Evolutionary conservation across 352 stramenopile species (phyloP).

Genomic region (Phytophthora aleatoria): DNA sequence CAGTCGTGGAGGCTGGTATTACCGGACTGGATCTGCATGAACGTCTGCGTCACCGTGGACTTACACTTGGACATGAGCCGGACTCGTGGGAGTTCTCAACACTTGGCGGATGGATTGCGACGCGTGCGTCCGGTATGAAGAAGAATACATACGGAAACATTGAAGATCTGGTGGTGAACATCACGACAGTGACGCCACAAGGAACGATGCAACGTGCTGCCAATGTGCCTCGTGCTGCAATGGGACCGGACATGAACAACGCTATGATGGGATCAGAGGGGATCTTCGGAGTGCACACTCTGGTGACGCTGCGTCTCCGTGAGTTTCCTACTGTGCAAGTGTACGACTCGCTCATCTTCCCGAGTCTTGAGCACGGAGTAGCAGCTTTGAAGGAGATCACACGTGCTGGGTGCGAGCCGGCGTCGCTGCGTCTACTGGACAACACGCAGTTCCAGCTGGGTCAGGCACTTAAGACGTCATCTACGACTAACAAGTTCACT

Average conservation of each 20-base stretch:
- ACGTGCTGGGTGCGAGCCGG: conserved; percentile 66
- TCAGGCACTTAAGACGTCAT: conserved; percentile 86
- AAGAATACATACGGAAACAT: conserved; percentile 96
- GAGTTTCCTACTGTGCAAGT: conserved; percentile 75
- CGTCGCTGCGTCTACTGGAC: conserved; percentile 92
- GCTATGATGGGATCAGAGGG: conserved; percentile 92
- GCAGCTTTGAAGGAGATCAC: conserved; percentile 85
- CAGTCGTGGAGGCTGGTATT: conserved; percentile 90
- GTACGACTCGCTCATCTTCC: conserved; percentile 93
- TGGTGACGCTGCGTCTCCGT: conserved; percentile 92
- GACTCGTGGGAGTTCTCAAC: conserved; percentile 95
- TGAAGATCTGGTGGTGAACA: conserved; percentile 91
- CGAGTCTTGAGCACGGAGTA: conserved; percentile 77
- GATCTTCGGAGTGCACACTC: conserved; percentile 94
- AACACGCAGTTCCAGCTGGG: conserved; percentile 96
- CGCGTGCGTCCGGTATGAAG: conserved; percentile 94
- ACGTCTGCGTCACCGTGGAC: conserved; percentile 78
- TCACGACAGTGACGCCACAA: conserved; percentile 73
- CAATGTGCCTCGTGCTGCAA: conserved; percentile 78
- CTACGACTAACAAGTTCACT: conserved; percentile 46
- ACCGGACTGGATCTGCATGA: conserved; percentile 90
- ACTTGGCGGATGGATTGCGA: conserved; percentile 93
- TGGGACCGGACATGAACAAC: conserved; percentile 90
- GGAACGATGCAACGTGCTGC: conserved; percentile 62
- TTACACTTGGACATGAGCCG: conserved; percentile 93